phyloP scores from a whole-genome alignment of 345 rosid species.

The Euphorbia lathyris region DNA sequence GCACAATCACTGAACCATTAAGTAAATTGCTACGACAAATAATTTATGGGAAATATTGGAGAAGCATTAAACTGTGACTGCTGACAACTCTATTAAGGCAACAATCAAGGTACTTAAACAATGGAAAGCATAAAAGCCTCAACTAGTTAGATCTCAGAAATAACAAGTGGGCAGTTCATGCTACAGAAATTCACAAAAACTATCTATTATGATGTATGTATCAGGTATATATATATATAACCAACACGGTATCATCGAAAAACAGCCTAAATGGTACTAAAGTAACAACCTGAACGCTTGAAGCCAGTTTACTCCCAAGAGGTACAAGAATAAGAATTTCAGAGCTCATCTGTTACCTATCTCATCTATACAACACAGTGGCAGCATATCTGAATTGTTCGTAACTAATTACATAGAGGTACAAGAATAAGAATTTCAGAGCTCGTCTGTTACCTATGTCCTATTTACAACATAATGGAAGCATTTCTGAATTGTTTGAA shows the following conservation, averaged over 20 bases:
- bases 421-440: background rate
- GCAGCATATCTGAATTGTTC: background rate
- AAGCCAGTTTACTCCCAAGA: background rate
- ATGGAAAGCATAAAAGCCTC: background rate
- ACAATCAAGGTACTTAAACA: background rate
- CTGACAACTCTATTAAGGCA: background rate
- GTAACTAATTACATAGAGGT: background rate
- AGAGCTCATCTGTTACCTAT: background rate
- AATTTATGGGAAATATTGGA: background rate
- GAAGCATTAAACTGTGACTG: background rate
- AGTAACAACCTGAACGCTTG: background rate
- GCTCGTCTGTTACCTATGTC: background rate
- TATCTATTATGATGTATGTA: too few relatives aligned
- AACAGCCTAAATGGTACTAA: too few relatives aligned
- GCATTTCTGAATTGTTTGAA: conserved; percentile 1
- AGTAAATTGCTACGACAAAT: background rate
- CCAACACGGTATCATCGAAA: too few relatives aligned
- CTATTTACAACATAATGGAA: background rate
- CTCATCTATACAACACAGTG: background rate
- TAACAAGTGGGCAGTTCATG: background rate
- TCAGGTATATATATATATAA: too few relatives aligned
- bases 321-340: background rate
- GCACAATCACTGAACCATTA: conserved; percentile 5
- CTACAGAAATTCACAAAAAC: background rate
- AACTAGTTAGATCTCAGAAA: background rate